These are phyloP conservation scores for Syzygium grande DNA, from an alignment of 345 rosid species.

Conservation along the genomic window DNA sequence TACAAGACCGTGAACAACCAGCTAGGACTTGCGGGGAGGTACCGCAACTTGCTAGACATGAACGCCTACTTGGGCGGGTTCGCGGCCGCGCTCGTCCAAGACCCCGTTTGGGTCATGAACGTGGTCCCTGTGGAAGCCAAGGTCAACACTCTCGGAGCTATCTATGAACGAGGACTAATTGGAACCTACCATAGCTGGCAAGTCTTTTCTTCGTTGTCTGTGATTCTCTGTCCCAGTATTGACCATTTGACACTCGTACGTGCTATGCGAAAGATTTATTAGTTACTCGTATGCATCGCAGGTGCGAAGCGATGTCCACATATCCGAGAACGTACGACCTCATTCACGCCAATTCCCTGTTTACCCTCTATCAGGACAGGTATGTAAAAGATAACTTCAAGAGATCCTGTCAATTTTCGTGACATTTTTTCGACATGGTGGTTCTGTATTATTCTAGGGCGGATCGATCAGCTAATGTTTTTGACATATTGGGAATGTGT, in stretches of 20 bases:
- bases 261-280: not conserved
- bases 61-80: slow-evolving; percentile 57
- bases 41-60: slow-evolving; percentile 61
- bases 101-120: slow-evolving; percentile 67
- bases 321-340: slow-evolving; percentile 65
- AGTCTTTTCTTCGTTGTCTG: not conserved
- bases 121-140: slow-evolving; percentile 43
- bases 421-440: not conserved
- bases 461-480: not conserved
- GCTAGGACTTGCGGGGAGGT: slow-evolving; percentile 36
- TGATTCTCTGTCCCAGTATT: not conserved
- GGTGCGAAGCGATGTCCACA: slow-evolving; percentile 82
- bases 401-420: not conserved
- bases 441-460: not conserved
- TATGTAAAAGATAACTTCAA: not conserved
- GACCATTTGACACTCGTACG: not conserved
- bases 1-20: slow-evolving; percentile 47
- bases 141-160: slow-evolving; percentile 43
- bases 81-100: slow-evolving; percentile 45
- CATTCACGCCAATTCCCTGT: slow-evolving; percentile 51
- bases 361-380: slow-evolving; percentile 50
- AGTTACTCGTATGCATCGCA: not conserved
- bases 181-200: slow-evolving; percentile 70
- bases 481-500: not conserved
- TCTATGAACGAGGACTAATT: slow-evolving; percentile 52